A percentile compares a stretch with the other conserved stretches of the same genome.
Evolutionary conservation across 2,329 filamentous ascomycete genomes (phyloP).

Genomic region (Microcyclosporella mali): DNA sequence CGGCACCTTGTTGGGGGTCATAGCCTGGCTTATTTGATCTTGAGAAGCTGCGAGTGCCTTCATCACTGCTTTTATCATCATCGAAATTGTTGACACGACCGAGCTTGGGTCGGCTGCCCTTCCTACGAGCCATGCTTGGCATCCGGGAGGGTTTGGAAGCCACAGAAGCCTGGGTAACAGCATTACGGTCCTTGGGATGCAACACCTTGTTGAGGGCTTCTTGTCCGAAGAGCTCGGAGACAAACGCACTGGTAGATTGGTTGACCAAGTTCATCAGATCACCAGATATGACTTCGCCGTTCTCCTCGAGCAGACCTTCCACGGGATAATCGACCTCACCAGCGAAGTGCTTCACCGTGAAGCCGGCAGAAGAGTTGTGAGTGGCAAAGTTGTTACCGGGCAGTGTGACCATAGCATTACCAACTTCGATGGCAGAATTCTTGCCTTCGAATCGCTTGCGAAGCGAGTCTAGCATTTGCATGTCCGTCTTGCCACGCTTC

Average conservation of each 20-base stretch:
- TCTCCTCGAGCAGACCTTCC: constrained; percentile 83
- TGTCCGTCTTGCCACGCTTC: constrained; percentile 76
- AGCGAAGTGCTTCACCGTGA: constrained; percentile 91
- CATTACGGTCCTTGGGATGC: constrained; percentile 84
- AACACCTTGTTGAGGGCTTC: constrained; percentile 85
- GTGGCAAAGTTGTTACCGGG: constrained; percentile 87
- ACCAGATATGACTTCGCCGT: constrained; percentile 90
- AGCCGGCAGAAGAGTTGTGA: constrained; percentile 70
- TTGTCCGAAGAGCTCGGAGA: constrained; percentile 88
- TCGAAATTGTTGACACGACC: constrained; percentile 35
- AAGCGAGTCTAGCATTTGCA: constrained; percentile 83
- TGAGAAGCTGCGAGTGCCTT: constrained; percentile 32
- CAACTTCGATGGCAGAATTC: constrained; percentile 80
- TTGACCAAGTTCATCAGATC: constrained; percentile 93
- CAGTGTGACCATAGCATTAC: constrained; percentile 65
- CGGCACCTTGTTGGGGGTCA: constrained; percentile 70
- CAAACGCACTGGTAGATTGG: constrained; percentile 79
- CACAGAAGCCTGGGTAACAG: constrained; percentile 92
- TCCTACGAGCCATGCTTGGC: constrained; percentile 85
- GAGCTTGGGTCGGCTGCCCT: constrained; percentile 51
- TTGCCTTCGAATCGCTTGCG: constrained; percentile 91
- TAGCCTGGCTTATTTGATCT: constrained; percentile 34
- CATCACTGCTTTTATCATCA: constrained; percentile 41
- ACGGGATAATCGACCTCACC: constrained; percentile 93
- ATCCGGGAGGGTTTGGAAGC: constrained; percentile 90